A percentile compares a stretch with the other conserved stretches of the same genome.
phyloP scores from a whole-genome alignment of 305 asterid species.

The Solanum hybrid region DNA sequence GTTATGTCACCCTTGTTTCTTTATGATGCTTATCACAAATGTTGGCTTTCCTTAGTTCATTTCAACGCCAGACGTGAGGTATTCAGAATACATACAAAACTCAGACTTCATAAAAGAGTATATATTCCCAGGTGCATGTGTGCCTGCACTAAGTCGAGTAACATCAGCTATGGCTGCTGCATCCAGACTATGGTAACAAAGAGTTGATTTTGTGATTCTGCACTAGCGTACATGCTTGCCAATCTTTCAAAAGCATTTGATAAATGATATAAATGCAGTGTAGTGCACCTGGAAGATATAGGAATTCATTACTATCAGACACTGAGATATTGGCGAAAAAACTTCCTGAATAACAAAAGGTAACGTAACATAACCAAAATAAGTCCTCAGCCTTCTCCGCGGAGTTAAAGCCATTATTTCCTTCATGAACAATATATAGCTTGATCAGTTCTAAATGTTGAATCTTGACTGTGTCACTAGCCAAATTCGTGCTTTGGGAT shows the following conservation, averaged over 20 bases:
- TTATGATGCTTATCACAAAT: neutral
- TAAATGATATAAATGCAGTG: neutral
- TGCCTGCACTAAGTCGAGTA: neutral
- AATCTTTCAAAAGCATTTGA: neutral
- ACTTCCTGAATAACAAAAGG: neutral
- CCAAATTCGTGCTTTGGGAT: neutral
- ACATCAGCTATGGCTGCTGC: neutral
- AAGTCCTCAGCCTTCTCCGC: neutral
- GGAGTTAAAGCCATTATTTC: neutral
- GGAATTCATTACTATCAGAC: neutral
- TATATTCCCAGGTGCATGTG: neutral
- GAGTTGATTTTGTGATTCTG: neutral
- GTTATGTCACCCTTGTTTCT: neutral
- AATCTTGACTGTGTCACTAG: neutral
- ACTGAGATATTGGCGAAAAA: neutral
- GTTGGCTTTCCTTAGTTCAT: neutral
- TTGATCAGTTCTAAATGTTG: neutral
- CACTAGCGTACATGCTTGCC: neutral
- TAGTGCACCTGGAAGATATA: neutral
- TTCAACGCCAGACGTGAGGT: neutral
- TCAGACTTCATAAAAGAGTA: neutral
- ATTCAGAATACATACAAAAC: neutral
- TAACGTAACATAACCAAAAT: neutral
- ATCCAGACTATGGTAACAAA: neutral
- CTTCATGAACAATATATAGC: neutral